Evolutionary conservation across 2,329 filamentous ascomycete genomes (phyloP).

Genomic region (Beauveria scarabaeidicola): DNA sequence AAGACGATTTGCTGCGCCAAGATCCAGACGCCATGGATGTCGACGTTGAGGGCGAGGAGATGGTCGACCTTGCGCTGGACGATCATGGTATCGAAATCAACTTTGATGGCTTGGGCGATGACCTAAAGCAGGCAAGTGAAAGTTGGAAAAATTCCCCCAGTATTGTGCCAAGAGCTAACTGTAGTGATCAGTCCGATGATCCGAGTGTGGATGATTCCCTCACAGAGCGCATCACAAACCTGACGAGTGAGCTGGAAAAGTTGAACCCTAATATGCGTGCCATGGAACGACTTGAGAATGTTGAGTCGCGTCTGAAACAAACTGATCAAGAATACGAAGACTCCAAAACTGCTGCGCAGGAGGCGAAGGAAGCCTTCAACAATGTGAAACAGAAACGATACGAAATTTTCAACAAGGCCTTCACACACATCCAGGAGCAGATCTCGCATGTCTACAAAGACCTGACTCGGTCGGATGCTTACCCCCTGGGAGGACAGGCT

Average conservation of each 20-base stretch:
- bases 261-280: constrained; percentile 96
- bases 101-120: constrained; percentile 73
- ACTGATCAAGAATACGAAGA: constrained; percentile 87
- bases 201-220: constrained; percentile 66
- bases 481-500: constrained; percentile 79
- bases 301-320: constrained; percentile 71
- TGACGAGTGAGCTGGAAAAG: constrained; percentile 79
- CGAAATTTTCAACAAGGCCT: constrained; percentile 91
- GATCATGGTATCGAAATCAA: constrained; percentile 89
- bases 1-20: constrained; percentile 66
- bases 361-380: constrained; percentile 75
- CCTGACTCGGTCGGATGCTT: constrained; percentile 81
- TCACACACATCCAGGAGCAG: constrained; percentile 88
- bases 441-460: constrained; percentile 93
- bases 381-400: constrained; percentile 72
- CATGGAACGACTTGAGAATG: constrained; percentile 79
- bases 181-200: constrained; percentile 50
- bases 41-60: constrained; percentile 57
- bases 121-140: constrained; percentile 62
- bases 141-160: background rate
- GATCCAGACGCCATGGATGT: constrained; percentile 90
- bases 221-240: constrained; percentile 64
- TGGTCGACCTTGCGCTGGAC: constrained; percentile 59
- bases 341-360: constrained; percentile 64
- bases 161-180: constrained; percentile 20